phyloP scores from a whole-genome alignment of 176 grass and related monocot species.

The Raddia distichophylla region DNA sequence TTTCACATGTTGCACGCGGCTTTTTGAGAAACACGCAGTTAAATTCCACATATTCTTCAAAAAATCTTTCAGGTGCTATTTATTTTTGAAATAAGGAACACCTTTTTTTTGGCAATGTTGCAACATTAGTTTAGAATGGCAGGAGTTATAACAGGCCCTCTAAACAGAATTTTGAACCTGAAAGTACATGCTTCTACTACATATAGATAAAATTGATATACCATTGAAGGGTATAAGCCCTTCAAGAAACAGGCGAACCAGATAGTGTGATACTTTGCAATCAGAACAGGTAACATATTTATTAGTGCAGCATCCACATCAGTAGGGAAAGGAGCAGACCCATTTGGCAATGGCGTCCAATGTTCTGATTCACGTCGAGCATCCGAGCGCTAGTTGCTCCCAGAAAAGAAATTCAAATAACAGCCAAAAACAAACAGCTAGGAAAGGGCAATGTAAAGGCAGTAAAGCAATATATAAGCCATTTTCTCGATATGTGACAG shows the following conservation, averaged over 20 bases:
- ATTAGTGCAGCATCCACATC: slow-evolving; percentile 9
- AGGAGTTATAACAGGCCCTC: not conserved
- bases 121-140: slow-evolving; percentile 9
- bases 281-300: not conserved
- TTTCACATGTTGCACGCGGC: slow-evolving; percentile 1
- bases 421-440: slow-evolving; percentile 9
- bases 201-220: not conserved
- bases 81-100: not conserved
- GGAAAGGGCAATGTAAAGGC: not conserved
- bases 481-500: not conserved
- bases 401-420: slow-evolving; percentile 34
- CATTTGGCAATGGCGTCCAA: slow-evolving; percentile 6
- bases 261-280: slow-evolving; percentile 15
- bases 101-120: not conserved
- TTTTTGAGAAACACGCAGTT: not conserved
- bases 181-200: slow-evolving; percentile 25
- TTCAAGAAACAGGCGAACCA: not conserved
- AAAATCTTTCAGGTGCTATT: not conserved
- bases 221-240: slow-evolving; percentile 10
- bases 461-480: slow-evolving; percentile 4
- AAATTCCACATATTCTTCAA: not conserved
- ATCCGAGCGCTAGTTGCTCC: slow-evolving; percentile 2
- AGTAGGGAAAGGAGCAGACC: slow-evolving; percentile 22
- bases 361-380: not conserved
- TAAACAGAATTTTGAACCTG: not conserved